Percentiles rank a stretch among this genome's conserved stretches.
These are phyloP conservation scores for Chaetomiaceae sp. DNA, from an alignment of 2,329 filamentous ascomycete genomes.

Conservation along the genomic window DNA sequence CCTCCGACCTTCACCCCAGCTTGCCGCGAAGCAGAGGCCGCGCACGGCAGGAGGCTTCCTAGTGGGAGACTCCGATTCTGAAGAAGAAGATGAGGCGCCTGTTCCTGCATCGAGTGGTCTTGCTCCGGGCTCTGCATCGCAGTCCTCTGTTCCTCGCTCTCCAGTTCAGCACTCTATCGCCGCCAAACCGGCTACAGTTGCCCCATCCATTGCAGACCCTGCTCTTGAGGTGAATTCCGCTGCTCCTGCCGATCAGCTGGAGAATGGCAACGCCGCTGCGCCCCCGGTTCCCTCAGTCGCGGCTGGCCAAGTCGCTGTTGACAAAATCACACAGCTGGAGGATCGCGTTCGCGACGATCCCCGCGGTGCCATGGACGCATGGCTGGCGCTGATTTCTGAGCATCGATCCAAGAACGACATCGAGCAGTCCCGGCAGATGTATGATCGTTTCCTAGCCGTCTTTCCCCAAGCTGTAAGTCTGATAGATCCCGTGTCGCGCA, in stretches of 20 bases:
- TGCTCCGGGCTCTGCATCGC: constrained; percentile 13
- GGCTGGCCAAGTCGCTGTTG: constrained; percentile 41
- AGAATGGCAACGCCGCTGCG: neutral
- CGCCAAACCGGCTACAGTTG: constrained; percentile 29
- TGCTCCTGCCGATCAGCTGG: constrained; percentile 12
- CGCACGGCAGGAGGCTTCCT: constrained; percentile 58
- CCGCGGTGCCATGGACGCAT: constrained; percentile 86
- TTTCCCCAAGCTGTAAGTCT: constrained; percentile 86
- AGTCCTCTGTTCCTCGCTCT: constrained; percentile 19
- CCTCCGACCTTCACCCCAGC: constrained; percentile 34
- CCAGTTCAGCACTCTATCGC: constrained; percentile 24
- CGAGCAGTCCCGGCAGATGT: constrained; percentile 74
- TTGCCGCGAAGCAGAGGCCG: constrained; percentile 54
- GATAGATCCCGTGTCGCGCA: no score
- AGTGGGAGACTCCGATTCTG: constrained; percentile 57
- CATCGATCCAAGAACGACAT: constrained; percentile 76
- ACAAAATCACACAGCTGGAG: constrained; percentile 76
- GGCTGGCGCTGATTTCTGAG: constrained; percentile 82
- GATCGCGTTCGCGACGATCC: constrained; percentile 89
- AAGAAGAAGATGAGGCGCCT: constrained; percentile 43
- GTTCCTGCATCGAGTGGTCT: constrained; percentile 26
- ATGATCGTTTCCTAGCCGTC: constrained; percentile 79
- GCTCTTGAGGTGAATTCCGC: constrained; percentile 25
- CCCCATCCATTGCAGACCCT: constrained; percentile 34
- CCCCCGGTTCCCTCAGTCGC: constrained; percentile 15